Base-by-base conservation (phyloP, 2,329 filamentous ascomycete species). In the Microcyclosporella mali region DNA sequence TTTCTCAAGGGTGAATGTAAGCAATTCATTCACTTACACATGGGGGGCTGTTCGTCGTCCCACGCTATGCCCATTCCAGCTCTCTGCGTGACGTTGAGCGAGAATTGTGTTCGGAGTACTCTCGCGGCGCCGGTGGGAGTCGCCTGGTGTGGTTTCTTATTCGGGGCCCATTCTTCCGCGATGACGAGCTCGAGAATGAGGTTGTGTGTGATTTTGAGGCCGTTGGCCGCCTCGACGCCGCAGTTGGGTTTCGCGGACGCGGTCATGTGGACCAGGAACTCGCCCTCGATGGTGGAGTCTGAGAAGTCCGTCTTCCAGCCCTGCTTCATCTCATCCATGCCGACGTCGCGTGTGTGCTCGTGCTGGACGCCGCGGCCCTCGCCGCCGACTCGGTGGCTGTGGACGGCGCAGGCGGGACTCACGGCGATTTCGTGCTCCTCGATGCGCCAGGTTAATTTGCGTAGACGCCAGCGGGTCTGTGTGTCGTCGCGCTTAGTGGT, bases 101-200 rank as follows among this genome's bases (percentile, higher is more conserved):
- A 80, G 70, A 95, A 97, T 63, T 94, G 87, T 77, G 95, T 95
- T 52, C 90, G 79, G 47, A 98, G 73, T 40, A 97, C 90, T 51
- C 90, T 80, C 0, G 90, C 92, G 2, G 88, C 85, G 47, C 90
- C 90, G 0, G 90, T 95, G 37, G 89, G 88, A 0, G 87, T 89
- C 36, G 86, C 77, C 38, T 88, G 72, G 63, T 81, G 82, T 46
- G 79, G 81, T 60, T 84, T 80, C 50, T 83, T 84, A 60, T 78
- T 74, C 2, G 77, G 72, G 14, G 75, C 77, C 70, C 87, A 92
- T 65, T 97, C 90, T 66, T 95, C 88, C 2, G 86, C 85, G 16
- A 98, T 88, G 37, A 97, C 88, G 71, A 97, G 81, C 69, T 98
- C 90, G 44, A 97, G 77, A 58, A 95, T 79, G 33, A 98, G 78